Conservation (phyloP, 805 yeast species). For the Blastobotrys terrestris region DNA sequence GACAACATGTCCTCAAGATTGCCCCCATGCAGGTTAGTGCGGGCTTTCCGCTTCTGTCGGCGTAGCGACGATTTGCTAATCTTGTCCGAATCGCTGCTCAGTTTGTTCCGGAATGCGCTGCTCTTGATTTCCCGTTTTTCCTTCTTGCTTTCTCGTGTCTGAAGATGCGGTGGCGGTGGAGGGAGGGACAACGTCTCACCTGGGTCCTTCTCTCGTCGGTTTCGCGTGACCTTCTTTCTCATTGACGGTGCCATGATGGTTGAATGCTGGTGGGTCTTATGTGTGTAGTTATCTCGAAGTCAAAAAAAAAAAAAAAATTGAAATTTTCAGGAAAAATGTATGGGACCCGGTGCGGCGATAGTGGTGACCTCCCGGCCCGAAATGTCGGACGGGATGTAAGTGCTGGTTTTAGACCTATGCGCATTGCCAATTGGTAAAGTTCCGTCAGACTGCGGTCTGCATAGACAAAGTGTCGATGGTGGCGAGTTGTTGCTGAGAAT, state of each 20-base stretch:
- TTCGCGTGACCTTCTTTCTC: neutral
- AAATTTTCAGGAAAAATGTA: too few species aligned
- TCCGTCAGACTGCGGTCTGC: too few species aligned
- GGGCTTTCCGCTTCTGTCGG: conserved; percentile 18
- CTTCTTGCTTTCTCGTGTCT: conserved; percentile 11
- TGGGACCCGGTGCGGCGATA: too few species aligned
- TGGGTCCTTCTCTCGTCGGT: neutral
- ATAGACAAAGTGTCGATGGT: too few species aligned
- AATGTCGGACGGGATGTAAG: too few species aligned
- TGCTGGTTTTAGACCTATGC: too few species aligned
- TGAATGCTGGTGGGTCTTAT: too few species aligned
- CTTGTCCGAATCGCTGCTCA: conserved; percentile 1
- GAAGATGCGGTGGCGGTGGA: neutral
- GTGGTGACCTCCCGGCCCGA: too few species aligned
- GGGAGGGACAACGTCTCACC: neutral
- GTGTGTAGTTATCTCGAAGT: neutral
- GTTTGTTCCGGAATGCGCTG: conserved; percentile 8
- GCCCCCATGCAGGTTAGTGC: conserved; percentile 12
- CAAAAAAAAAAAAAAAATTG: neutral
- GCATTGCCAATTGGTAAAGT: too few species aligned
- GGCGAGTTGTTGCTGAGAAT: too few species aligned
- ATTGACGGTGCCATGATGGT: neutral
- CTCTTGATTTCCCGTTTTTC: conserved; percentile 20
- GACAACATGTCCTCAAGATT: conserved; percentile 15
- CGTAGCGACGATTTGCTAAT: conserved; percentile 20